Base-by-base conservation (phyloP, 1,139 yeast genomes). In the Lodderomyces jiufengensis region DNA sequence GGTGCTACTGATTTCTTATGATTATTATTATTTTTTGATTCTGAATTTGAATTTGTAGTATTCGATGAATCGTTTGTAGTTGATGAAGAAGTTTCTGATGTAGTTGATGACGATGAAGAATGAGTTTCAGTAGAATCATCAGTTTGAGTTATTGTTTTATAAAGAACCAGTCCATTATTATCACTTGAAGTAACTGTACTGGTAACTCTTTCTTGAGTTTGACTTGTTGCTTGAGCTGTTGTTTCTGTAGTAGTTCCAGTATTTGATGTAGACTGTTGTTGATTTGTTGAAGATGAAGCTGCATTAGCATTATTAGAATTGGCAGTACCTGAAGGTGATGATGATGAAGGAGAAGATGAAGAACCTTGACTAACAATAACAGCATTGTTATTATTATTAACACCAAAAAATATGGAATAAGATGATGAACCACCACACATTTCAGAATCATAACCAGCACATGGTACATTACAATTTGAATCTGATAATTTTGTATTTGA, bases 351-450 rank as follows among this genome's bases (percentile, higher is more conserved):
- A 5, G 36, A 16, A 13, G 36, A 21, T 9, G 32, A 11, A 6
- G 36, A 15, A 31, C 12, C 33, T 16, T n/a, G 44, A n/a, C n/a
- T n/a, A n/a, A 42, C 29, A n/a, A 27, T 21, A 26, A 24, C 12
- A 10, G 11, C 31, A 28, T 16, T 9, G 8, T 27, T 12, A 27
- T 30, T 13, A 13, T 22, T 15, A 12, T 34, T 34, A 16, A 11
- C 15, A 13, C 67, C 70, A 44, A 36, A 49, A 13, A 24, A 70
- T 15, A 73, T 66, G 24, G 66, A 52, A 54, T 65, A 76, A 5
- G 68, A 63, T 38, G 46, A 46, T 6, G 51, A 8, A 10, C 85
- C 85, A 39, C 90, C 90, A 55, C 90, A 82, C 20, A 41, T 62
- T 27, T 70, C 75, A 1, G 29, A 2, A 10, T 66, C 70, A 48